A percentile compares a stretch with the other conserved stretches of the same genome.
Evolutionary conservation across 2,329 filamentous ascomycete genomes (phyloP).

Genomic region (Trichoderma pleuroti): DNA sequence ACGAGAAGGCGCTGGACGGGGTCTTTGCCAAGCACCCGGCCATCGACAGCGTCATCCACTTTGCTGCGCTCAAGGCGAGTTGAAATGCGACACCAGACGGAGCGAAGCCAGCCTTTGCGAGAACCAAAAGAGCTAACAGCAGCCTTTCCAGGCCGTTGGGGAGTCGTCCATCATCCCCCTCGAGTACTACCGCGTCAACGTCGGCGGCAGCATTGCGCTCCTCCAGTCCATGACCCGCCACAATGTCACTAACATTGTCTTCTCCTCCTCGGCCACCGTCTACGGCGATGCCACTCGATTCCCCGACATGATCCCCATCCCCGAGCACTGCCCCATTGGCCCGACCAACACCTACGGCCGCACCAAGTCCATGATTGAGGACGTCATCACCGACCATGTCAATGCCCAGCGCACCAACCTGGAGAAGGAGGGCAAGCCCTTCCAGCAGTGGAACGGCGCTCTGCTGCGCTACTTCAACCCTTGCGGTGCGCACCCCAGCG

Average conservation of each 20-base stretch:
- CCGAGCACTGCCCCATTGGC: conserved; percentile 91
- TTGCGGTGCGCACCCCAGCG: conserved; percentile 87
- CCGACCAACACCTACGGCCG: conserved; percentile 97
- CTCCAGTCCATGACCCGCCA: conserved; percentile 83
- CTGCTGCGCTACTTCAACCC: conserved; percentile 98
- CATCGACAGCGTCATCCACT: conserved; percentile 98
- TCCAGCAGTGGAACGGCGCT: conserved; percentile 85
- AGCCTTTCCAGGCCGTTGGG: conserved; percentile 70
- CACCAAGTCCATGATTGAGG: conserved; percentile 91
- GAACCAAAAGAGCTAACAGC: conserved; percentile 5
- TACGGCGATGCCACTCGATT: conserved; percentile 97
- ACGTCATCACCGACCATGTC: conserved; percentile 86
- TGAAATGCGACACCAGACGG: not conserved
- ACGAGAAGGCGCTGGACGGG: conserved; percentile 76
- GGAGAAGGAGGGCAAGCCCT: conserved; percentile 73
- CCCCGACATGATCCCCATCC: conserved; percentile 98
- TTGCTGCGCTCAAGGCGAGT: conserved; percentile 87
- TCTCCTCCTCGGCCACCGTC: conserved; percentile 96
- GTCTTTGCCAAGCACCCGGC: conserved; percentile 86
- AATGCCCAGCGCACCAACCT: conserved; percentile 80
- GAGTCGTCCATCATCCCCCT: conserved; percentile 91
- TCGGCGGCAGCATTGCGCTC: conserved; percentile 84
- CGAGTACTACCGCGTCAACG: conserved; percentile 97
- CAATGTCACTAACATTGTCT: conserved; percentile 95
- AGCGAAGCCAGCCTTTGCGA: too few species aligned